Evolutionary conservation across 164 flowering plant species (phyloP).

Genomic region (Litsea cubeba): DNA sequence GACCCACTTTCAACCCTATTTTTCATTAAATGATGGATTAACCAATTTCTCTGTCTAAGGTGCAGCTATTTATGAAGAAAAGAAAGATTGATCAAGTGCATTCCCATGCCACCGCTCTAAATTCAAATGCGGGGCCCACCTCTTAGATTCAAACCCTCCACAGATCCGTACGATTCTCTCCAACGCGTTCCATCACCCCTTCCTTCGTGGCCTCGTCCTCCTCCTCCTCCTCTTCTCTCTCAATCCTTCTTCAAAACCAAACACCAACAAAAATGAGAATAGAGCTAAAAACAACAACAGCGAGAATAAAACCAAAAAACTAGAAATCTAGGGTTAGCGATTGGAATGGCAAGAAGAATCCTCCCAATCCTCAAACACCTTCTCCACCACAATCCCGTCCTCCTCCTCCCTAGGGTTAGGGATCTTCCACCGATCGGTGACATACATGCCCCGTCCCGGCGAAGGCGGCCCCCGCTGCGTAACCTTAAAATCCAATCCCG

Average conservation of each 20-base stretch:
- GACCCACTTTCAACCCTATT: too few relatives aligned
- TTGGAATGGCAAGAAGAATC: neutral
- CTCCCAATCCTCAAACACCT: neutral
- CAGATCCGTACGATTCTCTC: too few relatives aligned
- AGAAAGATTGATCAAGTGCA: too few relatives aligned
- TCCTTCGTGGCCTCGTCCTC: too few relatives aligned
- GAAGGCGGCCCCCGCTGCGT: constrained; percentile 74
- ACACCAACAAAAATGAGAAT: neutral
- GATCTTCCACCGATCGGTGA: constrained; percentile 36
- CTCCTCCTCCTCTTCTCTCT: neutral
- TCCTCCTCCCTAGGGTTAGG: neutral
- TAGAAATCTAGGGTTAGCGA: neutral
- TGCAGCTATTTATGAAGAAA: too few relatives aligned
- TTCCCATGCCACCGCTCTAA: too few relatives aligned
- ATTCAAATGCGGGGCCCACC: too few relatives aligned
- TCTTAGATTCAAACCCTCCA: too few relatives aligned
- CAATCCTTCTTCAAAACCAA: neutral
- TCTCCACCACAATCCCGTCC: neutral
- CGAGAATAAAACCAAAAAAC: neutral
- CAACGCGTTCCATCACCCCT: too few relatives aligned
- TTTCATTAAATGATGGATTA: too few relatives aligned
- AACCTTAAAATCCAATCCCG: constrained; percentile 76
- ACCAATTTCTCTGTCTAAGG: too few relatives aligned
- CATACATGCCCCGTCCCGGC: constrained; percentile 90
- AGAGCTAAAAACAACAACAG: neutral